These are phyloP conservation scores for Xylaria polymorpha DNA, from an alignment of 2,329 filamentous ascomycete species.

Conservation along the genomic window DNA sequence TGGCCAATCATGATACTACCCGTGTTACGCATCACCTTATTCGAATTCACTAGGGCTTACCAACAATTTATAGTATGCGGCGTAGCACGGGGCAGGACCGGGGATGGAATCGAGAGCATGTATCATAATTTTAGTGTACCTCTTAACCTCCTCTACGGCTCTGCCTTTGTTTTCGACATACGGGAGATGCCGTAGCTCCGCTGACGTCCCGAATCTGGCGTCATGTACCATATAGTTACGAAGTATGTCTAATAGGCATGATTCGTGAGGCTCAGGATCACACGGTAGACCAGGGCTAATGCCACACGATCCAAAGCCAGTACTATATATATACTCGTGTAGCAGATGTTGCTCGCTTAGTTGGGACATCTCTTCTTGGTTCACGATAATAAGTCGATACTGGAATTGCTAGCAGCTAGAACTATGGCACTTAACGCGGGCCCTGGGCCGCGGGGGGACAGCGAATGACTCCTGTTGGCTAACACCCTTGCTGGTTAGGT, in stretches of 20 bases:
- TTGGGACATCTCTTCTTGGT: no score
- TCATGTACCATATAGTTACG: constrained; percentile 1
- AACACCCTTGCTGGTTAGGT: constrained; percentile 8
- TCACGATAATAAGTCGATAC: neutral
- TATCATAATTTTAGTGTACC: constrained; percentile 6
- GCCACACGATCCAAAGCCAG: neutral
- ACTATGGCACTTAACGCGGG: neutral
- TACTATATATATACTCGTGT: constrained; percentile 6
- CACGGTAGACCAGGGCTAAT: neutral
- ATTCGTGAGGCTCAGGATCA: neutral
- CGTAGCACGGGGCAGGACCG: neutral
- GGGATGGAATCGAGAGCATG: neutral
- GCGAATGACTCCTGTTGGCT: constrained; percentile 4
- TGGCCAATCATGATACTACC: no score
- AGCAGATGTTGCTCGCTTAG: no score
- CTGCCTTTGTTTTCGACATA: no score
- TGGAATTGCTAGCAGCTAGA: neutral
- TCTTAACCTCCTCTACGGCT: no score
- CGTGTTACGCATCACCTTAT: neutral
- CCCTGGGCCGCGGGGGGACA: neutral
- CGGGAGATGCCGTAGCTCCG: neutral
- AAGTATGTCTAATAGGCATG: neutral
- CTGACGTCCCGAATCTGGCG: constrained; percentile 3
- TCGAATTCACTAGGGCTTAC: neutral
- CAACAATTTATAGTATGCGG: neutral